Conservation (phyloP, 1,284 basidiomycete genomes). For the Ganoderma resinaceum region DNA sequence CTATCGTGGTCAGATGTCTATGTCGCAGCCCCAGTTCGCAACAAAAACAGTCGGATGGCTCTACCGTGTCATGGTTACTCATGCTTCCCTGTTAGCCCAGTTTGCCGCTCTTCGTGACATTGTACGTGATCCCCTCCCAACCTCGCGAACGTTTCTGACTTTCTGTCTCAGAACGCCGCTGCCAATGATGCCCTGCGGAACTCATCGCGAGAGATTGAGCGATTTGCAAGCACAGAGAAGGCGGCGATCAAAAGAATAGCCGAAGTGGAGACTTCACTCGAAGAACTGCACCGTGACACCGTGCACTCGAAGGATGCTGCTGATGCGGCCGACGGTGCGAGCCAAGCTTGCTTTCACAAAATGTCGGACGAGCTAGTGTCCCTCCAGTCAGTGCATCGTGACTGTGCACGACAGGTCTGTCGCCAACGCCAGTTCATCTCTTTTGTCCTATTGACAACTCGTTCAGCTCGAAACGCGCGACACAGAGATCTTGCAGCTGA, state of each 20-base stretch:
- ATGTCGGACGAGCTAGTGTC: conserved; percentile 7
- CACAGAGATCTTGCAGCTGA: conserved; percentile 1
- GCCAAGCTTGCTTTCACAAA: conserved; percentile 9
- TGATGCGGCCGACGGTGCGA: not conserved
- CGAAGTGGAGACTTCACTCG: conserved; percentile 4
- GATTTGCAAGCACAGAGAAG: not conserved
- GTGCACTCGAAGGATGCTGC: not conserved
- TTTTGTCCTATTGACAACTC: not conserved
- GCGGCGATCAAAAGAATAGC: not conserved
- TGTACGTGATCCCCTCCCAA: not conserved
- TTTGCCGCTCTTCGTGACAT: not conserved
- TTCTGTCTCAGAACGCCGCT: not conserved
- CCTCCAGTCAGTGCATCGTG: not conserved
- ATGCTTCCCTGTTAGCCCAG: not conserved
- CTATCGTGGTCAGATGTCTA: not conserved
- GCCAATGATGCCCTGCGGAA: not conserved
- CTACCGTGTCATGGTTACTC: not conserved
- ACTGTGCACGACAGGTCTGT: conserved; percentile 8
- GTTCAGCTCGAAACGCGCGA: conserved; percentile 7
- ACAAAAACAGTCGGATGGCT: not conserved
- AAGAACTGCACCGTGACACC: not conserved
- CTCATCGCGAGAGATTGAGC: not conserved
- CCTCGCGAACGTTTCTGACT: not conserved
- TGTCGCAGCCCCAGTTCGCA: conserved; percentile 4
- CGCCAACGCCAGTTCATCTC: not conserved